These are phyloP conservation scores for Cryptosporidium baileyi DNA, from an alignment of 169 alveolate genomes.

Conservation along the genomic window DNA sequence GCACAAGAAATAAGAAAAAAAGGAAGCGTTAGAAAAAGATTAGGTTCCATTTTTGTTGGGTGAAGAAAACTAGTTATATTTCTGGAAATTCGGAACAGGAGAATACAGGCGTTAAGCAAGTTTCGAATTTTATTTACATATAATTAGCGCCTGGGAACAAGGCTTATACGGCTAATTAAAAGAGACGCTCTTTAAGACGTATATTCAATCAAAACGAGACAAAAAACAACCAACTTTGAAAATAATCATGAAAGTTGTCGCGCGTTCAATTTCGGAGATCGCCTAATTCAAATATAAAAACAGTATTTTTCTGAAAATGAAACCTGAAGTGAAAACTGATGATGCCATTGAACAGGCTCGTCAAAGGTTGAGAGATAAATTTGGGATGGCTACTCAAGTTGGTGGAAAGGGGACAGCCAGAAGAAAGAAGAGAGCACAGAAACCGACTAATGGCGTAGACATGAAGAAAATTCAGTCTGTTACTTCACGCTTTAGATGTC, in stretches of 20 bases:
- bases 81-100: too few species aligned
- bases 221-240: neutral
- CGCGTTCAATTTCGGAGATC: constrained; percentile 32
- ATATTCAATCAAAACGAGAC: constrained; percentile 39
- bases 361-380: constrained; percentile 89
- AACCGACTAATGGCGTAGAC: constrained; percentile 84
- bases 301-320: constrained; percentile 75
- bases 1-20: constrained; percentile 44
- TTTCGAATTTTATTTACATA: too few species aligned
- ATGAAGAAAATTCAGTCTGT: constrained; percentile 91
- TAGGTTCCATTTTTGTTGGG: constrained; percentile 50
- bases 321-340: constrained; percentile 86
- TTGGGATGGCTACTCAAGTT: constrained; percentile 89
- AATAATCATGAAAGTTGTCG: constrained; percentile 43
- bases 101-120: too few species aligned
- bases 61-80: neutral
- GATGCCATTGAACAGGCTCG: constrained; percentile 86
- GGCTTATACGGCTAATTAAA: too few species aligned
- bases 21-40: constrained; percentile 37
- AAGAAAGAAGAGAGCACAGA: constrained; percentile 90
- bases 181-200: constrained; percentile 62
- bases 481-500: constrained; percentile 91
- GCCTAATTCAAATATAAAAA: neutral
- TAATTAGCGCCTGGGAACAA: constrained; percentile 27
- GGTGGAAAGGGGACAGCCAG: constrained; percentile 97